Evolutionary conservation across 2,329 filamentous ascomycete species (phyloP).

Genomic region (Colletotrichum paranaense): DNA sequence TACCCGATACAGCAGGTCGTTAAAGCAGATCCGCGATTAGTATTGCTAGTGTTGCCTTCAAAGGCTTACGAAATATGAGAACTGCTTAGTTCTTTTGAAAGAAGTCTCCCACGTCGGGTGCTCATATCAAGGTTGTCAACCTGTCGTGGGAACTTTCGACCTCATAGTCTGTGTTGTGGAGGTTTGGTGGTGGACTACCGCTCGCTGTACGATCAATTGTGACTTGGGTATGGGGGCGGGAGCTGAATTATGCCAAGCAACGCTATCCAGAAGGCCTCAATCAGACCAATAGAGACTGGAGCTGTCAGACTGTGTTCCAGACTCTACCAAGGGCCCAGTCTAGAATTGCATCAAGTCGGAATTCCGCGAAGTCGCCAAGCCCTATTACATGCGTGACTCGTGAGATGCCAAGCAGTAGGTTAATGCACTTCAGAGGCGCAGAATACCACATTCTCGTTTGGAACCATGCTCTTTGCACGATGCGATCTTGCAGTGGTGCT

Average conservation of each 20-base stretch:
- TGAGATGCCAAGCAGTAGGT: not conserved
- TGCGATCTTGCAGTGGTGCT: too few relatives aligned
- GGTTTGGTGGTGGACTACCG: not conserved
- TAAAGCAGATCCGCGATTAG: not conserved
- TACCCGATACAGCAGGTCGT: slow-evolving; percentile 16
- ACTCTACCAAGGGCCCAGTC: not conserved
- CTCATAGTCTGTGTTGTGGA: not conserved
- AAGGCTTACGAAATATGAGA: not conserved
- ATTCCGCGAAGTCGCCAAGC: not conserved
- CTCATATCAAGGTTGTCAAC: not conserved
- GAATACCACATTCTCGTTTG: not conserved
- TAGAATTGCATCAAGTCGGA: not conserved
- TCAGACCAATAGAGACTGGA: not conserved
- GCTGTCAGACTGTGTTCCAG: not conserved
- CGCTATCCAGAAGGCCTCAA: not conserved
- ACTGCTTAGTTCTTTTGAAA: not conserved
- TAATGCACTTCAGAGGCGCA: not conserved
- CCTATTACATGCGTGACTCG: not conserved
- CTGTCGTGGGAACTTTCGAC: not conserved
- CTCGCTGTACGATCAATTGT: too few relatives aligned
- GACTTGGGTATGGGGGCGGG: too few relatives aligned
- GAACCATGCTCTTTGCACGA: too few relatives aligned
- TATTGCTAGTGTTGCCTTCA: not conserved
- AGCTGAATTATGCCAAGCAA: not conserved
- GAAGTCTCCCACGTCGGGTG: not conserved